Base-by-base conservation (phyloP, 148 eudicot species). In the Amaranthus hypochondriacus region DNA sequence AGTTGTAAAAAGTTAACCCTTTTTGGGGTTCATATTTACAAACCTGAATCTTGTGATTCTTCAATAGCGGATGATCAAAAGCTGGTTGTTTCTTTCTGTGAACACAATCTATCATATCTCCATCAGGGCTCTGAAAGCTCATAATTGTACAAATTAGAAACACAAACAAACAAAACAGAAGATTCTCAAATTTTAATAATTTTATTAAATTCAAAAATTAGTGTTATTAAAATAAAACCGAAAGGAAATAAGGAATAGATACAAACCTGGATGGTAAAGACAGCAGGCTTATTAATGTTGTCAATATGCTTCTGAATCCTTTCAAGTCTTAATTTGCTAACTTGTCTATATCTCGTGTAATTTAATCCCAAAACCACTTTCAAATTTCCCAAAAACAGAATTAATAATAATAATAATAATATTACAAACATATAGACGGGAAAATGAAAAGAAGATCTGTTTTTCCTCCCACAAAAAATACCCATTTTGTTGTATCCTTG, bases 21-120 rank as follows among this genome's bases (percentile, higher is more conserved):
- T 72, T 50, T 11, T 39, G 3, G 14, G 53, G 54, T 74, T 55
- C 49, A 4, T 51, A 74, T 74, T 74, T 63, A 74, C 63, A 64
- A 79, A 95, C 98, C 98, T 96, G 99, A 78, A 96, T 90, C 88
- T 90, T 96, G 90, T 96, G 99, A 85, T 92, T 86, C 86, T 87
- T 96, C 69, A 96, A 87, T 60, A 92, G 96, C 12, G 97, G 99
- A 69, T 96, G 99, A 87, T 96, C 99, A 49, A 96, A 86, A 73
- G 97, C 99, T 44, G 96, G 90, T 62, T 96, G 99, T 75, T 87
- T 92, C 74, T 77, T 89, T 68, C 78, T 87, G 65, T 89, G 91
- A 55, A 96, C 91, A 85, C 99, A 96, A 80, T 96, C 96, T 75
- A 96, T 92, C 15, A 85, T 85, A 82, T 96, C 99, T 77, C 97